These are phyloP conservation scores for Lichtheimia hyalospora DNA, from an alignment of 371 early-diverging fungal genomes.

Conservation along the genomic window DNA sequence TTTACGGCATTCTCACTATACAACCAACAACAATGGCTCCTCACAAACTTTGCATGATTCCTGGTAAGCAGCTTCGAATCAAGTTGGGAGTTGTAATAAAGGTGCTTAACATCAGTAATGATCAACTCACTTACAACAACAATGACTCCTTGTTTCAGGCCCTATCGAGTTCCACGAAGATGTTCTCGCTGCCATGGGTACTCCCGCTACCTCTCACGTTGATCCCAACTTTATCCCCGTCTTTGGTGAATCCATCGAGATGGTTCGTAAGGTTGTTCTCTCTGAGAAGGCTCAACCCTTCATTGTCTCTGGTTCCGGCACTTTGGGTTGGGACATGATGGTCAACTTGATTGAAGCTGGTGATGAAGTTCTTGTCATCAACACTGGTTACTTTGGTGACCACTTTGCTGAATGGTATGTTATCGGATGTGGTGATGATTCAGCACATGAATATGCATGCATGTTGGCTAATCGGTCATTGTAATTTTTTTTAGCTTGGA, in stretches of 20 bases:
- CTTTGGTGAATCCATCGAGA: slow-evolving; percentile 86
- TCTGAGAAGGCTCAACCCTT: slow-evolving; percentile 91
- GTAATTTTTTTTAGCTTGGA: slow-evolving; percentile 57
- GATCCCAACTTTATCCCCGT: slow-evolving; percentile 86
- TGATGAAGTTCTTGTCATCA: slow-evolving; percentile 88
- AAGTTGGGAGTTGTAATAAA: neutral
- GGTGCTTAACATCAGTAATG: neutral
- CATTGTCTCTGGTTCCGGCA: slow-evolving; percentile 92
- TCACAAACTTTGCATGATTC: slow-evolving; percentile 91
- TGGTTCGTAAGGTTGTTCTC: slow-evolving; percentile 78
- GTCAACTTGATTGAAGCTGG: slow-evolving; percentile 89
- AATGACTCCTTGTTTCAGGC: slow-evolving; percentile 41
- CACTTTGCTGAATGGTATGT: slow-evolving; percentile 89
- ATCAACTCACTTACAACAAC: neutral
- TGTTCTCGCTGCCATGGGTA: slow-evolving; percentile 86
- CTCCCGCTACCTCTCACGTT: slow-evolving; percentile 92
- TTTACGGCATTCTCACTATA: neutral
- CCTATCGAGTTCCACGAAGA: slow-evolving; percentile 94
- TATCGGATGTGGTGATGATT: too few relatives aligned
- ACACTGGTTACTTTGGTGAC: slow-evolving; percentile 96
- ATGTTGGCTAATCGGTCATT: neutral
- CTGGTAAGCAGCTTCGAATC: slow-evolving; percentile 52
- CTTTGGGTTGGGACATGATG: slow-evolving; percentile 94
- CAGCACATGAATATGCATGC: neutral
- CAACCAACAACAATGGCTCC: slow-evolving; percentile 8